Conservation (phyloP, 441 rosid genomes). For the Pelargonium australe region DNA sequence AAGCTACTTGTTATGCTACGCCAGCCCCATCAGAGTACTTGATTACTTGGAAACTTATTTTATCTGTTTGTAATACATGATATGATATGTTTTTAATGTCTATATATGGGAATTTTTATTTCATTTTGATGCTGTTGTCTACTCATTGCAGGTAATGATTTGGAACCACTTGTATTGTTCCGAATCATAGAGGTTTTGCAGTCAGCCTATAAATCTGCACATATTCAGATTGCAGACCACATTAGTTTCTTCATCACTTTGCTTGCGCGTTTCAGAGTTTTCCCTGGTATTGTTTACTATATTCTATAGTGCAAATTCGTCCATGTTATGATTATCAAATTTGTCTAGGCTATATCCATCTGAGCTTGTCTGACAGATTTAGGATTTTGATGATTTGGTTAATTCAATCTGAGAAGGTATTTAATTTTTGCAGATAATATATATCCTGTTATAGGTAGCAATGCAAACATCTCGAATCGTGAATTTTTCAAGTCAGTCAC, state of each 20-base stretch:
- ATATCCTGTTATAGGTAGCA: conserved; percentile 22
- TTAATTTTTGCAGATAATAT: conserved; percentile 39
- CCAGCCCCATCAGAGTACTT: background rate
- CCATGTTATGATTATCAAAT: conserved; percentile 8
- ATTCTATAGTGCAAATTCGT: conserved; percentile 13
- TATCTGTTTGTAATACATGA: conserved; percentile 1
- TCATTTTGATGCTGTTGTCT: conserved; percentile 5
- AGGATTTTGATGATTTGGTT: conserved; percentile 8
- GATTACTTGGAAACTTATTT: background rate
- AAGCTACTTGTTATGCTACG: conserved; percentile 6
- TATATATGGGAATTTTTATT: background rate
- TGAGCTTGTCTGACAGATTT: conserved; percentile 1
- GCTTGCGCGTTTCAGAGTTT: conserved; percentile 48
- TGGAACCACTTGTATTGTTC: conserved; percentile 49
- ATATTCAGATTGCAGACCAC: conserved; percentile 57
- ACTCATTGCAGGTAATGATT: conserved; percentile 48
- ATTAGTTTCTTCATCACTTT: conserved; percentile 66
- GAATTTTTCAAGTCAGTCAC: conserved; percentile 46
- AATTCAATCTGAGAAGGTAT: conserved; percentile 14
- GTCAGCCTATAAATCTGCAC: conserved; percentile 58
- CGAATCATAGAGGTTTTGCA: conserved; percentile 61
- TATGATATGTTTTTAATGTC: background rate
- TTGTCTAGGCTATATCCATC: background rate
- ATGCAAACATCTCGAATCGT: conserved; percentile 31
- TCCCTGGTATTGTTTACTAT: conserved; percentile 40